These are phyloP conservation scores for Anisodus tanguticus DNA, from an alignment of 257 asterid genomes.

Conservation along the genomic window DNA sequence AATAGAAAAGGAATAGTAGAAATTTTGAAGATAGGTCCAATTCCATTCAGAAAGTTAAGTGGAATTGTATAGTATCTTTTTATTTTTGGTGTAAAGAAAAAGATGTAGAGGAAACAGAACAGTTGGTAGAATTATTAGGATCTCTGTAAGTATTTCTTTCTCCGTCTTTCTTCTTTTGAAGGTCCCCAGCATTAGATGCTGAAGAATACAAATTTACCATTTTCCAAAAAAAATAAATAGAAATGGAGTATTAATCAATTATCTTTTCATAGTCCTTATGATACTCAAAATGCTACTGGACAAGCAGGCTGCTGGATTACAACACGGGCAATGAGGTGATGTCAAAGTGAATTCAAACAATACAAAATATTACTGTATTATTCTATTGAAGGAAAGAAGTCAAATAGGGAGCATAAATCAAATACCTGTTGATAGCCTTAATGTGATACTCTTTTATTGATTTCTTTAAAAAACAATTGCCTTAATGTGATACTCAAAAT, in stretches of 20 bases:
- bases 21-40: too few relatives aligned
- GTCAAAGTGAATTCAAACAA: not conserved
- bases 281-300: slow-evolving; percentile 1
- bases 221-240: too few relatives aligned
- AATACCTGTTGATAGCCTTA: not conserved
- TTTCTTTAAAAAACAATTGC: too few relatives aligned
- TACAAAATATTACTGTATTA: not conserved
- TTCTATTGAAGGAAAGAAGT: slow-evolving; percentile 10
- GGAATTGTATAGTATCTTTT: too few relatives aligned
- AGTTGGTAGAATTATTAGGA: too few relatives aligned
- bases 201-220: too few relatives aligned
- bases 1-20: not conserved
- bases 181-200: too few relatives aligned
- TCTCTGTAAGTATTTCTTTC: too few relatives aligned
- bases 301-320: not conserved
- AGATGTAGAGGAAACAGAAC: too few relatives aligned
- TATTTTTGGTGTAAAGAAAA: too few relatives aligned
- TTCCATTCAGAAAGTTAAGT: too few relatives aligned
- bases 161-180: too few relatives aligned
- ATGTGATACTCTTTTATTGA: not conserved
- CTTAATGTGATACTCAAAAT: slow-evolving; percentile 1
- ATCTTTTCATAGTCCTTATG: not conserved
- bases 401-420: slow-evolving; percentile 14
- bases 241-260: not conserved
- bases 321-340: not conserved